Base-by-base conservation (phyloP, 148 eudicot genomes). In the Camellia lanceoleosa region DNA sequence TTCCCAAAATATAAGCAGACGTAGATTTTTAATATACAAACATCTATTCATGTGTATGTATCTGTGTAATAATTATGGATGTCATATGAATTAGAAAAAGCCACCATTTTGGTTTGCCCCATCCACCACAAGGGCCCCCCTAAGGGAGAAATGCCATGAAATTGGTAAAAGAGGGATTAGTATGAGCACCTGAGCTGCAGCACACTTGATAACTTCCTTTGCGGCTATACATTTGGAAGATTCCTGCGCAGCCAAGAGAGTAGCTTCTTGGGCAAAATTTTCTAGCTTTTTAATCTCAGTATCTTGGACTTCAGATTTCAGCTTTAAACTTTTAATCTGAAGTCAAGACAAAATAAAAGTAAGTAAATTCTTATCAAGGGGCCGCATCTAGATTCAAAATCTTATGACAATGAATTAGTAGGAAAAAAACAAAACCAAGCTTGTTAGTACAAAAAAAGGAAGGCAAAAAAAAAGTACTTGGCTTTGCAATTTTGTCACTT, bases 401-500 rank as follows among this genome's bases (percentile, higher is more conserved):
- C 67, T 54, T 44, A 13, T 19, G 51, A n/a, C 71, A 62, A 20
- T 54, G 58, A 55, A 80, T 54, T 16, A 41, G 55, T 51, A 30
- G 38, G 1, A 5, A 23, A 65, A 67, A 58, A 41, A 70, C 65
- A 66, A 49, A 59, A 14, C 19, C 71, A 67, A 65, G 38, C 72
- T 47, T 16, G 8, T 65, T 49, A 49, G 58, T 44, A 70, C 47
- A 59, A 47, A 43, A 56, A 62, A 49, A 64, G 68, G 65, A 49
- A 64, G 68, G 65, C 44, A 78, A 62, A 59, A 46, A 66, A 3
- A 8, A 44, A 74, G n/a, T 92, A 95, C 97, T 78, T 92, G 90
- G 84, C 72, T 88, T 43, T 91, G 97, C 79, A 95, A 86, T 86
- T 89, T 91, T 18, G 90, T 70, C 16, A 95, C 91, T 93, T 95